Percentiles rank a stretch among this genome's conserved stretches.
phyloP scores from a whole-genome alignment of 192 early-diverging fungal genomes.

The Backusella tarrabulga region DNA sequence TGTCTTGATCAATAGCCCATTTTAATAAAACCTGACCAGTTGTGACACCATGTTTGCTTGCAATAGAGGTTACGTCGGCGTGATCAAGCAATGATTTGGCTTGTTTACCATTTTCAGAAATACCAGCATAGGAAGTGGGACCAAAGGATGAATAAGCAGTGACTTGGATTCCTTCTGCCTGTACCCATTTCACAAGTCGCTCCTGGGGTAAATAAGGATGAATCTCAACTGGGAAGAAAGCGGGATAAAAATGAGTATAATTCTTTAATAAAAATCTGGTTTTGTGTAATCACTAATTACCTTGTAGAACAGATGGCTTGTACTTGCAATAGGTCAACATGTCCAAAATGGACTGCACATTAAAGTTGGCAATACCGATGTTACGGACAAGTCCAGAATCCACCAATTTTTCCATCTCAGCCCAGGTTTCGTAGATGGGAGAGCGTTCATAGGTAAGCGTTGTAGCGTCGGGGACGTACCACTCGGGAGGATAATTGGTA shows the following conservation, averaged over 20 bases:
- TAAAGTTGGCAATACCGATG: slow-evolving; percentile 77
- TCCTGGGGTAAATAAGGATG: slow-evolving; percentile 74
- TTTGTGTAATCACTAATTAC: slow-evolving; percentile 11
- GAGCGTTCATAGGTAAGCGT: slow-evolving; percentile 41
- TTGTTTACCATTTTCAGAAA: slow-evolving; percentile 26
- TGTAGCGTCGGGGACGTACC: slow-evolving; percentile 29
- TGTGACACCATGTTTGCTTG: slow-evolving; percentile 48
- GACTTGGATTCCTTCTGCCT: slow-evolving; percentile 56
- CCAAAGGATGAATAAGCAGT: slow-evolving; percentile 79
- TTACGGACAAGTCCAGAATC: slow-evolving; percentile 50
- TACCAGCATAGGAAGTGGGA: slow-evolving; percentile 33
- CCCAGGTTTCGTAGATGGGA: slow-evolving; percentile 63
- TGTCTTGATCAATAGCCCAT: slow-evolving; percentile 65
- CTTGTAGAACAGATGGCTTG: slow-evolving; percentile 69
- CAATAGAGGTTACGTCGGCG: slow-evolving; percentile 49
- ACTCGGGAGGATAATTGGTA: slow-evolving; percentile 46
- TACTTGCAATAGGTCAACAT: slow-evolving; percentile 56
- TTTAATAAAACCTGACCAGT: slow-evolving; percentile 59
- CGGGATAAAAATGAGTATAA: neutral
- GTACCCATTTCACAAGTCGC: slow-evolving; percentile 57
- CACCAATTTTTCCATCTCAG: slow-evolving; percentile 71
- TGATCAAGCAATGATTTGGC: slow-evolving; percentile 49
- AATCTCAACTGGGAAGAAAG: slow-evolving; percentile 51
- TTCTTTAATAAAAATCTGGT: neutral
- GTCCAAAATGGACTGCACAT: slow-evolving; percentile 42